Percentiles rank a stretch among this genome's conserved stretches.
Conservation (phyloP, 2,329 filamentous ascomycete genomes). For the Neopestalotiopsis clavispora region DNA sequence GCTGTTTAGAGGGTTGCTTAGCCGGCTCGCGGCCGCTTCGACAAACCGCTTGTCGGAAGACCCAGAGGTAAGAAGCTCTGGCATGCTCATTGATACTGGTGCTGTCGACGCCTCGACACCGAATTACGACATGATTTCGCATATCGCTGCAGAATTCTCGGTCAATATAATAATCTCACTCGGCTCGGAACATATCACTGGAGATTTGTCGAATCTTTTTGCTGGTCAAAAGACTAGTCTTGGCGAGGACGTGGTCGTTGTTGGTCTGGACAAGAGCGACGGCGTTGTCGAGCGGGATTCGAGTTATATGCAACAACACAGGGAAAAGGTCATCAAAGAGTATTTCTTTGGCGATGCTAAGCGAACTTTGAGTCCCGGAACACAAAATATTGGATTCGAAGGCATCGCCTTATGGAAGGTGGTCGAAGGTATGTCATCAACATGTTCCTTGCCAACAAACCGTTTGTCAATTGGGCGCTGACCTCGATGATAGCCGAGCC, state of each 20-base stretch:
- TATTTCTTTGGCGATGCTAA: conserved; percentile 91
- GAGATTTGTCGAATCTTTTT: conserved; percentile 75
- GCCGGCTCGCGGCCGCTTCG: conserved; percentile 78
- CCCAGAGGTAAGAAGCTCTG: conserved; percentile 69
- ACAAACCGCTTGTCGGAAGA: conserved; percentile 81
- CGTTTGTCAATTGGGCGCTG: background rate
- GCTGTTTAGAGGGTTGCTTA: conserved; percentile 76
- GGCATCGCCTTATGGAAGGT: conserved; percentile 76
- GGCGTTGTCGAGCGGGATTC: conserved; percentile 81
- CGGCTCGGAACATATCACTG: conserved; percentile 77
- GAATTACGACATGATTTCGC: conserved; percentile 77
- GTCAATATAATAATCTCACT: conserved; percentile 83
- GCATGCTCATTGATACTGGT: conserved; percentile 86
- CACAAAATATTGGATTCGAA: conserved; percentile 81
- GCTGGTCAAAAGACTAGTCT: conserved; percentile 56
- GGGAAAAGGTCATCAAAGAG: conserved; percentile 80
- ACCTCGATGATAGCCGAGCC: conserved; percentile 3
- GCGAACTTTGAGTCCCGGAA: conserved; percentile 83
- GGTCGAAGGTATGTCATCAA: conserved; percentile 56
- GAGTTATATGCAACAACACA: conserved; percentile 72
- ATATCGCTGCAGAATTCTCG: conserved; percentile 68
- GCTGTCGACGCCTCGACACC: conserved; percentile 70
- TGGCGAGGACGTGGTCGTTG: conserved; percentile 73
- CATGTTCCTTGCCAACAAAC: background rate
- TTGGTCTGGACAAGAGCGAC: conserved; percentile 83